Base-by-base conservation (phyloP, 2,329 filamentous ascomycete species). In the Verticillium isaacii region DNA sequence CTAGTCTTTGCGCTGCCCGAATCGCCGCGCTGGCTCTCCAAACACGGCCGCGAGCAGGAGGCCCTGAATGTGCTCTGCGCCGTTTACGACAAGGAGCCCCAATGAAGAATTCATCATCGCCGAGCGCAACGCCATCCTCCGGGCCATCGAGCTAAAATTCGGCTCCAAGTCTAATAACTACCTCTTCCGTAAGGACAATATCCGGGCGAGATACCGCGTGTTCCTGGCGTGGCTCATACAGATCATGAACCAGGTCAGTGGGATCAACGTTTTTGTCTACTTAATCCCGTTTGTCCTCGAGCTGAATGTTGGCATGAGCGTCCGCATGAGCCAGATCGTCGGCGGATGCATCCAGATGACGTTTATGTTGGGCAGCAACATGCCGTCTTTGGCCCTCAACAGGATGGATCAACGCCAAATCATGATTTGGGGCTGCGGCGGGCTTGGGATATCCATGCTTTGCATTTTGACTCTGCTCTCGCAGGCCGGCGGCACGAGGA, bases 241-340 rank as follows among this genome's bases (percentile, higher is more conserved):
- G 58, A 75, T 79, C 58, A 80, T 80, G 74, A 80, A 84, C 57
- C 81, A 84, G 62, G 54, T 79, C 58, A 73, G 74, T 8, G 79
- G 80, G 0, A 79, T 82, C 63, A 82, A 82, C 70, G 55, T 78
- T 0, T 72, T 78, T 0, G 76, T 80, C 61, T 72, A 77, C 54
- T 72, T 70, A 6, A 69, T 73, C 5, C 65, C 69, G 3, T 68
- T 34, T 17, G 74, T 75, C 11, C 66, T 77, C 1, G 67, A 71
- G 1, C 57, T 67, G 36, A 74, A 73, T 37, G 72, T 76, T 8
- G 71, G 71, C 11, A 66, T 72, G 59, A 63, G 62, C 12, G 34
- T 69, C 7, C 65, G 66, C 1, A 65, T 73, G 15, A 67, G 73
- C 0, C 69, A 72, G 6, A 69, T 77, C 3, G 63, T 77, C 3